These are phyloP conservation scores for Candida smagusa DNA, from an alignment of 1,139 yeast species.

Conservation along the genomic window DNA sequence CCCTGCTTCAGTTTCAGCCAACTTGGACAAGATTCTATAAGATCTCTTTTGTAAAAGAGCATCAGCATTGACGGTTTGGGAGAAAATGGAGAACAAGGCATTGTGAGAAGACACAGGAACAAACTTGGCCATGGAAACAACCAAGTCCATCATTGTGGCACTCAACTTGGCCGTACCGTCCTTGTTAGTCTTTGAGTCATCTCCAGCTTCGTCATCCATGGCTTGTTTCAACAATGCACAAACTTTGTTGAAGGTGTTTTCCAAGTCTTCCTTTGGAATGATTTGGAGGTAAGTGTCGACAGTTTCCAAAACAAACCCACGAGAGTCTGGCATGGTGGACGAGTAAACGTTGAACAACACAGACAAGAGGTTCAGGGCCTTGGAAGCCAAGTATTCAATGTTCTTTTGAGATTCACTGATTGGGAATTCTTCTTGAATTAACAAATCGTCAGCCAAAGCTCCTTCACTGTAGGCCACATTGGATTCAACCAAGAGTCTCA, in stretches of 20 bases:
- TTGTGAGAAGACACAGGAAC: constrained; percentile 69
- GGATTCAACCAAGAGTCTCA: constrained; percentile 75
- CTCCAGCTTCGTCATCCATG: constrained; percentile 57
- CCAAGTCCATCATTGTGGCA: constrained; percentile 85
- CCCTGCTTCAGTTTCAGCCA: constrained; percentile 72
- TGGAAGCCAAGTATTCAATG: constrained; percentile 58
- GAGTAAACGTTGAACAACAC: constrained; percentile 89
- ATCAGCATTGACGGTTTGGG: constrained; percentile 60
- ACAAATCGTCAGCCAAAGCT: constrained; percentile 52
- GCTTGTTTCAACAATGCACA: constrained; percentile 74
- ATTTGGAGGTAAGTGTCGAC: constrained; percentile 77
- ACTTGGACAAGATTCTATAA: constrained; percentile 70
- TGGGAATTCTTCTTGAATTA: constrained; percentile 62
- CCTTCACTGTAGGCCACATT: constrained; percentile 63
- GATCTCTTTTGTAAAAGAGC: constrained; percentile 85
- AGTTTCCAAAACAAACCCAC: constrained; percentile 82
- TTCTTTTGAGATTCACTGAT: constrained; percentile 52
- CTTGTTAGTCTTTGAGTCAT: constrained; percentile 13
- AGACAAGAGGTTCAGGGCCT: constrained; percentile 73
- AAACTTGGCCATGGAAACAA: constrained; percentile 82
- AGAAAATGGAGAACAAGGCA: constrained; percentile 76
- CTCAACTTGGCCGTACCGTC: constrained; percentile 48
- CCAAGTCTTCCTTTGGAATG: constrained; percentile 64
- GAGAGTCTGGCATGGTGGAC: constrained; percentile 77
- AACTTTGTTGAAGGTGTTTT: constrained; percentile 78